Evolutionary conservation across 2,329 filamentous ascomycete species (phyloP).

Genomic region (Metarhizium rileyi): DNA sequence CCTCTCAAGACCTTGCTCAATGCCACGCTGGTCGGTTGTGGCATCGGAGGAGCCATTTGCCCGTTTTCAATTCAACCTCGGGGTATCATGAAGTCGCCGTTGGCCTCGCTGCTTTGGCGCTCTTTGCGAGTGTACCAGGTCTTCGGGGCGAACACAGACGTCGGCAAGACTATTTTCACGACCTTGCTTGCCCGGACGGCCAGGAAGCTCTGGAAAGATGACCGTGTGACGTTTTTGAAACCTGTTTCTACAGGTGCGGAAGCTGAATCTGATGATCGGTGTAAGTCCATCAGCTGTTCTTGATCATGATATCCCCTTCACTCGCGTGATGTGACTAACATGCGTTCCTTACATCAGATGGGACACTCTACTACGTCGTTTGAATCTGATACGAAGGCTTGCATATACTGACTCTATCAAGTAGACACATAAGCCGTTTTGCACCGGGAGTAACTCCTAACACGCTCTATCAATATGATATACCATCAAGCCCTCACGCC

Average conservation of each 20-base stretch:
- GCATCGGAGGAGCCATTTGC: not conserved
- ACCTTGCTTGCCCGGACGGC: slow-evolving; percentile 61
- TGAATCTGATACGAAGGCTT: not conserved
- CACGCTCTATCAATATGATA: slow-evolving; percentile 62
- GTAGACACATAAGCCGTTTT: slow-evolving; percentile 54
- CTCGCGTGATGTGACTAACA: not conserved
- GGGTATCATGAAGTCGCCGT: slow-evolving; percentile 24
- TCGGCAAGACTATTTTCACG: slow-evolving; percentile 75
- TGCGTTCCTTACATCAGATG: not conserved
- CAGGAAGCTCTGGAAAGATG: slow-evolving; percentile 31
- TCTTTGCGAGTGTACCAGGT: slow-evolving; percentile 62
- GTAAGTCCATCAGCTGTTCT: slow-evolving; percentile 16
- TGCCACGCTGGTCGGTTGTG: not conserved
- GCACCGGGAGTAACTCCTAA: slow-evolving; percentile 37
- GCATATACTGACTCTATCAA: not conserved
- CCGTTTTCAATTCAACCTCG: not conserved
- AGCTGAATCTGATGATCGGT: slow-evolving; percentile 63
- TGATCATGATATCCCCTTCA: not conserved
- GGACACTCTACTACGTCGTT: not conserved
- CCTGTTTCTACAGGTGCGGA: slow-evolving; percentile 69
- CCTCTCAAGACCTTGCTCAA: not conserved
- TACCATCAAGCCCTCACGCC: slow-evolving; percentile 69
- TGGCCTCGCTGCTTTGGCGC: slow-evolving; percentile 56
- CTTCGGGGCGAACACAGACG: slow-evolving; percentile 75
- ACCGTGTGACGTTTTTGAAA: slow-evolving; percentile 59